These are phyloP conservation scores for Tylopilus vinaceipallidus DNA, from an alignment of 768 basidiomycete genomes.

Conservation along the genomic window DNA sequence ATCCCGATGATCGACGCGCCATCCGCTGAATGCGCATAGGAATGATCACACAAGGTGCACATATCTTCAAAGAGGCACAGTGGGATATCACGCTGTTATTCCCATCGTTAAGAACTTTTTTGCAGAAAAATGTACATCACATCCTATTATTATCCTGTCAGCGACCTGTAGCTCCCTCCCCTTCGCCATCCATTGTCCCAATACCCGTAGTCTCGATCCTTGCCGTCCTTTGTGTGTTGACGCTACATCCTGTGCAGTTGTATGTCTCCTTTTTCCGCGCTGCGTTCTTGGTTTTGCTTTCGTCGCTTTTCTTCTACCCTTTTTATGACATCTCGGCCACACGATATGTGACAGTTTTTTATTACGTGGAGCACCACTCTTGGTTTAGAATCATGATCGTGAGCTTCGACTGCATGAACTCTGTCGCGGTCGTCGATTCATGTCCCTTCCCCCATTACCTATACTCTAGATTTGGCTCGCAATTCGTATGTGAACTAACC, in stretches of 20 bases:
- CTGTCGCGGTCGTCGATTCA: slow-evolving; percentile 4
- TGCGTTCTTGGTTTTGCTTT: slow-evolving; percentile 28
- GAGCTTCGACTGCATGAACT: background rate
- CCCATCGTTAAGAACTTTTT: slow-evolving; percentile 14
- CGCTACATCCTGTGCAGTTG: slow-evolving; percentile 20
- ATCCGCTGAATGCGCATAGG: slow-evolving; percentile 10
- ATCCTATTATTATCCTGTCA: slow-evolving; percentile 34
- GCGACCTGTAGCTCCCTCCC: slow-evolving; percentile 24
- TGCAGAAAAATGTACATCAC: slow-evolving; percentile 35
- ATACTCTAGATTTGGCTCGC: slow-evolving; percentile 19
- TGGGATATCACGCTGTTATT: slow-evolving; percentile 15
- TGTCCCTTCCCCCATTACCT: slow-evolving; percentile 13
- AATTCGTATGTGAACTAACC: slow-evolving; percentile 1
- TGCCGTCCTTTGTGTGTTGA: slow-evolving; percentile 4
- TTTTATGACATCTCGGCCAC: slow-evolving; percentile 11
- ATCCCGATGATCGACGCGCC: background rate
- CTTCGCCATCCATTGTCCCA: slow-evolving; percentile 6
- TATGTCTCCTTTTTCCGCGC: slow-evolving; percentile 14
- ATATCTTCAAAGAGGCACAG: slow-evolving; percentile 10
- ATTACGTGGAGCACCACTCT: slow-evolving; percentile 9
- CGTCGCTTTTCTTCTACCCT: slow-evolving; percentile 2
- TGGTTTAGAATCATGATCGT: slow-evolving; percentile 5
- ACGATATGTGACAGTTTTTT: slow-evolving; percentile 15
- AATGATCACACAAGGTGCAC: slow-evolving; percentile 18
- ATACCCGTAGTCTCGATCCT: slow-evolving; percentile 17